These are phyloP conservation scores for Viola pubescens DNA, from an alignment of 441 rosid genomes.

Conservation along the genomic window DNA sequence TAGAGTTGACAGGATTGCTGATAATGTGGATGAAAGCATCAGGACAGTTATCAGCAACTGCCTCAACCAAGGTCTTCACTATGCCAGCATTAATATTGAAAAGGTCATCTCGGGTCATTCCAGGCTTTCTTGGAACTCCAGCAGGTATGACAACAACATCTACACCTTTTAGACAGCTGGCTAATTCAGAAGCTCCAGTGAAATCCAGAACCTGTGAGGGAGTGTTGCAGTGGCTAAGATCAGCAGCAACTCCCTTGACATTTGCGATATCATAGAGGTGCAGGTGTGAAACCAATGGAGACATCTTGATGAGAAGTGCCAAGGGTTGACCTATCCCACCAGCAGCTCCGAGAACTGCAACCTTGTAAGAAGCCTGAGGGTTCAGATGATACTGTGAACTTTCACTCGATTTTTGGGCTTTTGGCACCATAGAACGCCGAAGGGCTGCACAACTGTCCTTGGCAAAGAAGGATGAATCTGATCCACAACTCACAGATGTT, in stretches of 20 bases:
- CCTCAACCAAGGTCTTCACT: slow-evolving; percentile 68
- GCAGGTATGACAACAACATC: slow-evolving; percentile 93
- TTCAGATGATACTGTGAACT: slow-evolving; percentile 33
- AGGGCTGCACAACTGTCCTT: slow-evolving; percentile 48
- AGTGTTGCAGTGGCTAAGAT: slow-evolving; percentile 94
- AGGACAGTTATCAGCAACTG: slow-evolving; percentile 92
- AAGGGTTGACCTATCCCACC: slow-evolving; percentile 98
- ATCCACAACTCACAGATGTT: slow-evolving; percentile 34
- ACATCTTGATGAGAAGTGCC: slow-evolving; percentile 84
- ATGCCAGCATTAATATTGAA: slow-evolving; percentile 90
- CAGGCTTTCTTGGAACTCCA: slow-evolving; percentile 97
- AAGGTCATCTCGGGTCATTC: slow-evolving; percentile 98
- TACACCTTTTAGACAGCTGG: slow-evolving; percentile 60
- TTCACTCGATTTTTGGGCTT: slow-evolving; percentile 31
- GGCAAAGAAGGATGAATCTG: slow-evolving; percentile 48
- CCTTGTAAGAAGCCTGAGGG: slow-evolving; percentile 75
- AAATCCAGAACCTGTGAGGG: slow-evolving; percentile 83
- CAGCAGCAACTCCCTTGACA: slow-evolving; percentile 97
- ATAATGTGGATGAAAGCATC: slow-evolving; percentile 85
- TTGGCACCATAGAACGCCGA: slow-evolving; percentile 29
- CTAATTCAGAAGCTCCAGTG: slow-evolving; percentile 76
- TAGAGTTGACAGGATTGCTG: slow-evolving; percentile 98
- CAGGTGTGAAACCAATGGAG: slow-evolving; percentile 73
- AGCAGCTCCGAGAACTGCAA: slow-evolving; percentile 91
- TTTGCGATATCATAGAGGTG: slow-evolving; percentile 91